Conservation (phyloP, 306 rosid genomes). For the Corylus americana region DNA sequence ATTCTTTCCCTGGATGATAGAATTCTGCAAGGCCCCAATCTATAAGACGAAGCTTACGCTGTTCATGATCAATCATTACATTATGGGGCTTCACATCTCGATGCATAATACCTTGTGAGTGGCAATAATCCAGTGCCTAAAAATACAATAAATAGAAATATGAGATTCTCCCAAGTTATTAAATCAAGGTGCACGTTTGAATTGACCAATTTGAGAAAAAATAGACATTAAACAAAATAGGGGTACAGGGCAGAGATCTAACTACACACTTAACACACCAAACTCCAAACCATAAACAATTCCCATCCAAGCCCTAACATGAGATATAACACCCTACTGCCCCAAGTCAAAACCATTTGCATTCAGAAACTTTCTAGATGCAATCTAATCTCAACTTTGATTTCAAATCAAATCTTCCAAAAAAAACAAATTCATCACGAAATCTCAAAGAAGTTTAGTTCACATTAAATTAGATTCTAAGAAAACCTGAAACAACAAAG, state of each 20-base stretch:
- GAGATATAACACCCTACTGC: not conserved
- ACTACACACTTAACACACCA: not conserved
- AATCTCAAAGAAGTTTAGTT: too few species aligned
- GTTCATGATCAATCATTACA: conserved; percentile 66
- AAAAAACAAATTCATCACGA: not conserved
- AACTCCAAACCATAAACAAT: too few species aligned
- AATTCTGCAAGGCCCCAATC: conserved; percentile 37
- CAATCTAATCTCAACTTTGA: not conserved
- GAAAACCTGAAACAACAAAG: too few species aligned
- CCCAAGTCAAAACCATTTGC: not conserved
- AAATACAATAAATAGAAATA: conserved; percentile 1
- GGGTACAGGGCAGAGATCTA: not conserved
- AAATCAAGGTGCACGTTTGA: conserved; percentile 21
- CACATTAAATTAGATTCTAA: not conserved
- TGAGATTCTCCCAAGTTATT: conserved; percentile 4
- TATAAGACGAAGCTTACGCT: conserved; percentile 60
- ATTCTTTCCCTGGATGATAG: conserved; percentile 56
- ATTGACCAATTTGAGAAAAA: not conserved
- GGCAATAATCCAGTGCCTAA: conserved; percentile 63
- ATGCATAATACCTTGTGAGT: conserved; percentile 67
- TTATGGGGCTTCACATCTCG: conserved; percentile 67
- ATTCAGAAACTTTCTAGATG: not conserved
- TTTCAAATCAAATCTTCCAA: not conserved
- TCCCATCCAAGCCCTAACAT: not conserved
- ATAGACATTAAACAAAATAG: not conserved